These are phyloP conservation scores for Albatrellus sp. DNA, from an alignment of 1,284 basidiomycete genomes.

Conservation along the genomic window DNA sequence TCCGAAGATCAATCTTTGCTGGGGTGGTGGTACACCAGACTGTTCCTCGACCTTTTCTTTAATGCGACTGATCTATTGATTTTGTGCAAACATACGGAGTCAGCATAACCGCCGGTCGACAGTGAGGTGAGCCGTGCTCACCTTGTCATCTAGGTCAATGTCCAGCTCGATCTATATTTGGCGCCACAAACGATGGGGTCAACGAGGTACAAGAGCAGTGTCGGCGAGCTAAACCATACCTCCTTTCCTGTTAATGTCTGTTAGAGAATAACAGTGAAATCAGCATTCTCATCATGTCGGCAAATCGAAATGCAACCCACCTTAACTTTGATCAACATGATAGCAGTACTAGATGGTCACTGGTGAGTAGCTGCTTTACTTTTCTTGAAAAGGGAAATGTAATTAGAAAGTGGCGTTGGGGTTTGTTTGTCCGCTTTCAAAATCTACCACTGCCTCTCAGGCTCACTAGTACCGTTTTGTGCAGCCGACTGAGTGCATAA, in stretches of 20 bases:
- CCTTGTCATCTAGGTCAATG: slow-evolving; percentile 88
- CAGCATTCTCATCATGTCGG: slow-evolving; percentile 3
- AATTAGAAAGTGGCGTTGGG: too few species aligned
- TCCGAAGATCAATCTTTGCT: slow-evolving; percentile 91
- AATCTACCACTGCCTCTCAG: too few species aligned
- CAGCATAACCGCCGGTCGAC: not conserved
- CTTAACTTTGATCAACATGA: slow-evolving; percentile 80
- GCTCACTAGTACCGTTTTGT: too few species aligned
- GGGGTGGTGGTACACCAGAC: slow-evolving; percentile 93
- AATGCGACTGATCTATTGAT: slow-evolving; percentile 75
- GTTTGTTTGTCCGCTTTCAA: too few species aligned
- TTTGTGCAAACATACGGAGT: not conserved
- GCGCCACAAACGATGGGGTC: not conserved
- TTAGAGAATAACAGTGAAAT: slow-evolving; percentile 6
- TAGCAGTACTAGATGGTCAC: slow-evolving; percentile 4
- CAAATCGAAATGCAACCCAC: slow-evolving; percentile 21
- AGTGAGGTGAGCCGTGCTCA: slow-evolving; percentile 19
- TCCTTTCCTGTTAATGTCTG: slow-evolving; percentile 91
- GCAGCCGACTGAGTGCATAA: too few species aligned
- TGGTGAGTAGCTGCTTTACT: too few species aligned
- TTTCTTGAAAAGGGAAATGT: too few species aligned
- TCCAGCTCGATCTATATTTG: slow-evolving; percentile 80
- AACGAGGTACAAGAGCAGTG: slow-evolving; percentile 10
- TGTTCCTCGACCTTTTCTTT: slow-evolving; percentile 99
- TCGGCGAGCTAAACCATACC: slow-evolving; percentile 28